phyloP scores from a whole-genome alignment of 2,329 filamentous ascomycete genomes.

The Allantophomopsis lycopodina region DNA sequence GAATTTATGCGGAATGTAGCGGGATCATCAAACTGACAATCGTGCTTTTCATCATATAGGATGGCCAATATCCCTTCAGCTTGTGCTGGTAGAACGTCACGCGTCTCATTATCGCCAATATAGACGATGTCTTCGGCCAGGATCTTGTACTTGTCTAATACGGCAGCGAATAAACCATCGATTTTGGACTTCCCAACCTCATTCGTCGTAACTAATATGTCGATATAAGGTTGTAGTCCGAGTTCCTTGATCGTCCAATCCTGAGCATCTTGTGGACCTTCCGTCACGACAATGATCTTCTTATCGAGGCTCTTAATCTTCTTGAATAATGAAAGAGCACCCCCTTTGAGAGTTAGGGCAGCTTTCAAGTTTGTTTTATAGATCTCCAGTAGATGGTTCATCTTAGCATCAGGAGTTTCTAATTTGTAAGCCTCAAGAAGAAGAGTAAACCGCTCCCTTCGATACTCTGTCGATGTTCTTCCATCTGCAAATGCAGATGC shows the following conservation, averaged over 20 bases:
- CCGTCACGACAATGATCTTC: constrained; percentile 28
- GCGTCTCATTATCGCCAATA: constrained; percentile 14
- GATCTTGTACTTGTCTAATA: constrained; percentile 13
- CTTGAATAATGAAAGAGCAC: constrained; percentile 20
- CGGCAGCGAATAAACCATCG: constrained; percentile 15
- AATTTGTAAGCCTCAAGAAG: no score
- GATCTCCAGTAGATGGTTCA: background rate
- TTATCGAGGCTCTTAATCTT: constrained; percentile 20
- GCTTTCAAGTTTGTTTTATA: constrained; percentile 19
- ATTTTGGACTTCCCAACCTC: constrained; percentile 17
- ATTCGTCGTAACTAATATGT: constrained; percentile 21
- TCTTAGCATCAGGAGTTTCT: no score
- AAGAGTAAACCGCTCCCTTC: no score
- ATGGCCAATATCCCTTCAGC: constrained; percentile 12
- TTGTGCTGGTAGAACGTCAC: constrained; percentile 15
- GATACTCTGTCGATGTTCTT: no score
- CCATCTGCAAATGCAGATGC: no score
- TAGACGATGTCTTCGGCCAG: constrained; percentile 11
- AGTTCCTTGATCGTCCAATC: constrained; percentile 25
- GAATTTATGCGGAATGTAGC: no score
- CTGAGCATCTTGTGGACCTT: constrained; percentile 32
- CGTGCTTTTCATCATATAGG: constrained; percentile 2
- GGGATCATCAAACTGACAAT: no score
- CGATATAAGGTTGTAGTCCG: constrained; percentile 7
- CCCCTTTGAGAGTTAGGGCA: constrained; percentile 21